A percentile compares a stretch with the other conserved stretches of the same genome.
Conservation (phyloP, 106 monocot species). For the Ottelia alismoides region DNA sequence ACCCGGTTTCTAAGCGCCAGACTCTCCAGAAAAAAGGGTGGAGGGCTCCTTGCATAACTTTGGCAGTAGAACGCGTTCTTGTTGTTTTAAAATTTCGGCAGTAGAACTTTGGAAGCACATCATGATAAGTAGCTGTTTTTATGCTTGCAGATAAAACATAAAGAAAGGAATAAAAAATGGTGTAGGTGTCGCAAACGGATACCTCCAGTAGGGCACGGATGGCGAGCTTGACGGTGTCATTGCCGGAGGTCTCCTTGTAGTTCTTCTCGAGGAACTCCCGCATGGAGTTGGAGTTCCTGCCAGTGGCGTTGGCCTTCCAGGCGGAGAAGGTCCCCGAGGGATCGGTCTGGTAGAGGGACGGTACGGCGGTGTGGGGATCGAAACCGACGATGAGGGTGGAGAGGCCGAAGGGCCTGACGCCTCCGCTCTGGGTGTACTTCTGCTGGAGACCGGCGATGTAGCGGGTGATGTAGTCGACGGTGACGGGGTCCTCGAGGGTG, state of each 20-base stretch:
- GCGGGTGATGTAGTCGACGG: constrained; percentile 90
- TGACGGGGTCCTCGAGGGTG: constrained; percentile 79
- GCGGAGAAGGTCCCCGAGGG: constrained; percentile 90
- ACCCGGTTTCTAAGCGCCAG: no score
- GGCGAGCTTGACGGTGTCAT: constrained; percentile 77
- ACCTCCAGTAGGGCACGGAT: constrained; percentile 82
- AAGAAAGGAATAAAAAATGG: no score
- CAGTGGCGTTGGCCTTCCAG: constrained; percentile 98
- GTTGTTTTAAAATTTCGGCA: no score
- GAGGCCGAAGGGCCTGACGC: constrained; percentile 88
- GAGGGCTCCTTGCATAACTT: no score
- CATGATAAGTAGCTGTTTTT: no score
- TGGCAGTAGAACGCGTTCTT: no score
- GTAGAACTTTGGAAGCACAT: no score
- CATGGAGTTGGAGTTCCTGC: constrained; percentile 90
- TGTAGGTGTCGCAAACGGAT: no score
- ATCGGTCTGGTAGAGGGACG: constrained; percentile 89
- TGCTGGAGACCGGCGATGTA: constrained; percentile 94
- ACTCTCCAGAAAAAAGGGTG: no score
- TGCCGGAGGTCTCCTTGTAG: constrained; percentile 81
- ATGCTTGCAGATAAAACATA: no score
- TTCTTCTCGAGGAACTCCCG: constrained; percentile 93
- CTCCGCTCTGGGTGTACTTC: constrained; percentile 96
- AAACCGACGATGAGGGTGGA: constrained; percentile 88
- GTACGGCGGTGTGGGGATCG: constrained; percentile 57